Conservation (phyloP, 2,329 filamentous ascomycete species). For the Leptosphaerulina australis region DNA sequence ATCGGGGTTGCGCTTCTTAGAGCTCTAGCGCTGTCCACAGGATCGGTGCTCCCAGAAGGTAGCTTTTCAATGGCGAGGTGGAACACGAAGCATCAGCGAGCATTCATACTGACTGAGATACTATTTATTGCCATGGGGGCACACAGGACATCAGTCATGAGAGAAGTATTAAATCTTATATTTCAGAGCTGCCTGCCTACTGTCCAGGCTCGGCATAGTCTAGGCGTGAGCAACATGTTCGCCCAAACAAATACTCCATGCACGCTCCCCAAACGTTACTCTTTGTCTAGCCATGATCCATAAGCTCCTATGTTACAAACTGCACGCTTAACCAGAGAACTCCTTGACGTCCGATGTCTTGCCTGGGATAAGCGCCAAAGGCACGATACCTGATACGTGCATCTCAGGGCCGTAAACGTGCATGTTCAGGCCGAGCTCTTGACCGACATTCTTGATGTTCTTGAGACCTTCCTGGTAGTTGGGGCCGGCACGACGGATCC, state of each 20-base stretch:
- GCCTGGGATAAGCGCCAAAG: slow-evolving; percentile 75
- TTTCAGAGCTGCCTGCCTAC: slow-evolving; percentile 18
- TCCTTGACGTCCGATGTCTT: slow-evolving; percentile 67
- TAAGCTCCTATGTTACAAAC: slow-evolving; percentile 42
- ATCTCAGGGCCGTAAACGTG: slow-evolving; percentile 83
- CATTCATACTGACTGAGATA: no score
- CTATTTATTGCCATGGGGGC: no score
- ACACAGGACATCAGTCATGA: no score
- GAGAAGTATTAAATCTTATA: slow-evolving; percentile 29
- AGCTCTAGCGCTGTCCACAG: no score
- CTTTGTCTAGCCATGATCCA: slow-evolving; percentile 43
- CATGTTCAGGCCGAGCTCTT: slow-evolving; percentile 95
- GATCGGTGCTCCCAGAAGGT: no score
- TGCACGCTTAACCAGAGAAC: slow-evolving; percentile 58
- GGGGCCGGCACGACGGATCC: slow-evolving; percentile 87
- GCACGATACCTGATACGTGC: slow-evolving; percentile 95
- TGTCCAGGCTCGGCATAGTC: slow-evolving; percentile 14
- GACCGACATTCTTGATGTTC: slow-evolving; percentile 97
- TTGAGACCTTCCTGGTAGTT: slow-evolving; percentile 99
- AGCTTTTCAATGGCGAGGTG: no score
- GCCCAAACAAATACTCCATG: slow-evolving; percentile 26
- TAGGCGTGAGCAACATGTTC: slow-evolving; percentile 24
- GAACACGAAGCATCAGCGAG: no score
- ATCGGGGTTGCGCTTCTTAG: no score
- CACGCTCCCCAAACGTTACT: slow-evolving; percentile 28